Conservation (phyloP, 257 asterid species). For the Osmanthus fragrans region DNA sequence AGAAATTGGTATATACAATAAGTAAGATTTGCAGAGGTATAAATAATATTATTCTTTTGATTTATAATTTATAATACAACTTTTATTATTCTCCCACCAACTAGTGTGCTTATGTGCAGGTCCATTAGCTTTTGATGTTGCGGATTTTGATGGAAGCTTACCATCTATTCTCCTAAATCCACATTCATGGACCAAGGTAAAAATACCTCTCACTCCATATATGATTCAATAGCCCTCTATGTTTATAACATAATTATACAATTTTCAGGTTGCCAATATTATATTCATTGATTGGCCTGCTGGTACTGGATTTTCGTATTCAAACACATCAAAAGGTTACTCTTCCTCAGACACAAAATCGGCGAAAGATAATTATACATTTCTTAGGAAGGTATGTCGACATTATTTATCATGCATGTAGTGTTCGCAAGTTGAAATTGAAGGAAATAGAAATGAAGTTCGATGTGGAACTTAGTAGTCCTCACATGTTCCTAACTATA, state of each 20-base stretch:
- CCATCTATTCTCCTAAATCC: constrained; percentile 33
- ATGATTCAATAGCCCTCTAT: neutral
- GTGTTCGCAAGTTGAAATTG: neutral
- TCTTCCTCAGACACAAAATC: constrained; percentile 29
- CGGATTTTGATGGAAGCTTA: constrained; percentile 20
- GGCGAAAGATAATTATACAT: constrained; percentile 15
- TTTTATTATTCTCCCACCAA: no score
- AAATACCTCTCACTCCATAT: neutral
- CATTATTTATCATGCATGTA: neutral
- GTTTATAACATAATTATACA: neutral
- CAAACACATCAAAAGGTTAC: constrained; percentile 26
- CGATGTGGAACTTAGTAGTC: no score
- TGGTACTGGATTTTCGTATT: constrained; percentile 55
- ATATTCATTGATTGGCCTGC: constrained; percentile 49
- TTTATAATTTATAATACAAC: no score
- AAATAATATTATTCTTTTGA: no score
- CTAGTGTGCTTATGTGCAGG: no score
- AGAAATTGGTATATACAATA: no score
- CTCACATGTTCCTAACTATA: no score
- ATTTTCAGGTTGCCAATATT: constrained; percentile 39
- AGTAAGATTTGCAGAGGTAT: no score
- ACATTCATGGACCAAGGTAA: no score
- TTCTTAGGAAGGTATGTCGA: constrained; percentile 39
- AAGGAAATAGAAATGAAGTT: neutral
- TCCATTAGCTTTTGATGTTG: no score